phyloP scores from a whole-genome alignment of 2,329 filamentous ascomycete genomes.

The Fusarium subtropicale region DNA sequence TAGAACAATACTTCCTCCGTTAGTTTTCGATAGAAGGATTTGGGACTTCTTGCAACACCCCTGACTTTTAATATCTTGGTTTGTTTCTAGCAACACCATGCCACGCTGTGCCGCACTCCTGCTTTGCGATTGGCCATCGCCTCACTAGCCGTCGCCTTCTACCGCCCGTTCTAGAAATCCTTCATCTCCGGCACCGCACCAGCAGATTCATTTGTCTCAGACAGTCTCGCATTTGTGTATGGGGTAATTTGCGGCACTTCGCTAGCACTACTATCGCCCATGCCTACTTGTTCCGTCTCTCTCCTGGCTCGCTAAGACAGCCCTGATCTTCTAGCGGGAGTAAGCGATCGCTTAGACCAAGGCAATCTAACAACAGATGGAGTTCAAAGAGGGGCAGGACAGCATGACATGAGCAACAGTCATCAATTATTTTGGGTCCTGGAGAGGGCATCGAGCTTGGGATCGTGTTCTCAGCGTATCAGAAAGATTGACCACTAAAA shows the following conservation, averaged over 20 bases:
- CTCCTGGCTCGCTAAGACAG: constrained; percentile 5
- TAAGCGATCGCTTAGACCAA: constrained; percentile 22
- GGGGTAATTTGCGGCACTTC: constrained; percentile 3
- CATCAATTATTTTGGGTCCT: constrained; percentile 1
- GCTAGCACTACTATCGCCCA: not conserved
- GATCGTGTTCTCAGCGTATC: too few relatives aligned
- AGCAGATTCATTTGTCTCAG: constrained; percentile 6
- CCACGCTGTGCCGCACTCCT: constrained; percentile 17
- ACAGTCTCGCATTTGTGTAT: constrained; percentile 8
- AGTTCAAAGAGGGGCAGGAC: constrained; percentile 7
- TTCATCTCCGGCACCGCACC: constrained; percentile 39
- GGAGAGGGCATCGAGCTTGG: not conserved
- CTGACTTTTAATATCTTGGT: not conserved
- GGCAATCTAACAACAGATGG: constrained; percentile 22
- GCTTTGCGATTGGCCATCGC: constrained; percentile 30
- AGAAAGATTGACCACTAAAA: too few relatives aligned
- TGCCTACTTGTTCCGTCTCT: constrained; percentile 5
- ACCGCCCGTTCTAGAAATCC: constrained; percentile 43
- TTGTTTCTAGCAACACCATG: not conserved
- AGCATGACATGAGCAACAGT: constrained; percentile 11
- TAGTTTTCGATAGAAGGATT: not conserved
- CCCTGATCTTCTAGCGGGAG: constrained; percentile 20
- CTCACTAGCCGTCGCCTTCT: constrained; percentile 32
- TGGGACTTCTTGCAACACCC: not conserved
- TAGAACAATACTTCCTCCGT: not conserved